Conservation (phyloP, 1,284 basidiomycete species). For the Phellopilus nigrolimitatus region DNA sequence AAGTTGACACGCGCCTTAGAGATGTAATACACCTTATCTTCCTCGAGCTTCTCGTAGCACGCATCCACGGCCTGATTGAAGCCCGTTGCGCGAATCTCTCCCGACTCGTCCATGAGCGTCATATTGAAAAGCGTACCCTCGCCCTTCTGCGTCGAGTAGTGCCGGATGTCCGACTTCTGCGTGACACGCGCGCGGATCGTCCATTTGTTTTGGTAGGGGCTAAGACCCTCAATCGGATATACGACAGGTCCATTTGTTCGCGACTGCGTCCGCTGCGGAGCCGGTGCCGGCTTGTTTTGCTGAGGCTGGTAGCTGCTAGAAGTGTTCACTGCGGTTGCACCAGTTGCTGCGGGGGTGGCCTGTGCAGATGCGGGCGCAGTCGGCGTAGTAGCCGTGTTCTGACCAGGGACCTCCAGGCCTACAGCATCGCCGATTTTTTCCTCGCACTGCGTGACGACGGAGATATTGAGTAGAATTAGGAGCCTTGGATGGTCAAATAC, state of each 20-base stretch:
- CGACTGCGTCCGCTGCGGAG: slow-evolving; percentile 23
- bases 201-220: slow-evolving; percentile 98
- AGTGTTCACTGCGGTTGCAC: not conserved
- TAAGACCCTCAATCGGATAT: slow-evolving; percentile 91
- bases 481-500: slow-evolving; percentile 46
- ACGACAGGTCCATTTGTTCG: slow-evolving; percentile 34
- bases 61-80: slow-evolving; percentile 89
- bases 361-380: slow-evolving; percentile 16
- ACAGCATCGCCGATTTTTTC: slow-evolving; percentile 77
- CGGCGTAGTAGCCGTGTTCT: slow-evolving; percentile 24
- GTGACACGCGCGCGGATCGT: slow-evolving; percentile 95
- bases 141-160: slow-evolving; percentile 87
- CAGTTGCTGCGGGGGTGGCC: slow-evolving; percentile 6
- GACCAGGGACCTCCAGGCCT: slow-evolving; percentile 34
- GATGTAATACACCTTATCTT: slow-evolving; percentile 91
- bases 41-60: slow-evolving; percentile 80
- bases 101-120: slow-evolving; percentile 92
- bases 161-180: slow-evolving; percentile 85
- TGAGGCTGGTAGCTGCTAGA: slow-evolving; percentile 17
- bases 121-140: slow-evolving; percentile 96
- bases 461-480: slow-evolving; percentile 79
- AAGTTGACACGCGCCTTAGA: slow-evolving; percentile 90
- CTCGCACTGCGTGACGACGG: slow-evolving; percentile 45
- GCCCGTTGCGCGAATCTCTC: slow-evolving; percentile 88
- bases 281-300: slow-evolving; percentile 16